Percentiles rank a stretch among this genome's conserved stretches.
phyloP scores from a whole-genome alignment of 1,139 yeast species.

The Kluyveromyces sp. region DNA sequence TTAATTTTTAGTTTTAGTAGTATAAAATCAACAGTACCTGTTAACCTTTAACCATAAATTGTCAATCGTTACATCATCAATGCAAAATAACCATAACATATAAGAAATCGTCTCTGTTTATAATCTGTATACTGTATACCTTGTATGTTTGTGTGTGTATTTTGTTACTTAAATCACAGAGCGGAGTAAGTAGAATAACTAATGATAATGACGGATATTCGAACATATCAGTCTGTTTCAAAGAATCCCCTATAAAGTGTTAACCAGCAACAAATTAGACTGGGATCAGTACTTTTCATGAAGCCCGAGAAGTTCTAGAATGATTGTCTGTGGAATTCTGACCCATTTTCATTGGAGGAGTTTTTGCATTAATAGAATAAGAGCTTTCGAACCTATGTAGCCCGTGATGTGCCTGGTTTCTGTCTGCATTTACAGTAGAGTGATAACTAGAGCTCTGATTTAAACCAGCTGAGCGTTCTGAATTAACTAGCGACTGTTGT shows the following conservation, averaged over 20 bases:
- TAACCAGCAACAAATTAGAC: conserved; percentile 1
- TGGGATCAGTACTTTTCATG: neutral
- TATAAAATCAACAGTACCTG: no score
- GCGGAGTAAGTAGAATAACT: no score
- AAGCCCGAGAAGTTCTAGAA: neutral
- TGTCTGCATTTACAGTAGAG: neutral
- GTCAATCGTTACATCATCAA: no score
- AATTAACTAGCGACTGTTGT: neutral
- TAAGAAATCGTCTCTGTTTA: no score
- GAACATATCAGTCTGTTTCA: no score
- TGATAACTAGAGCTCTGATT: neutral
- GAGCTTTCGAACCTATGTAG: conserved; percentile 5
- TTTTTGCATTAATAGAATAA: conserved; percentile 3
- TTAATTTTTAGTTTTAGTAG: no score
- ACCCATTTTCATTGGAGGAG: conserved; percentile 2
- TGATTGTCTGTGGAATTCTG: neutral
- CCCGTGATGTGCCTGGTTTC: neutral
- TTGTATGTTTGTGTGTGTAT: no score
- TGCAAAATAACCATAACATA: no score
- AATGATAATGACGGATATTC: no score
- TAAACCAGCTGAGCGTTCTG: neutral
- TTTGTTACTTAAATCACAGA: no score
- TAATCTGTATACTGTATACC: no score
- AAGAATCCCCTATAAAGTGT: neutral
- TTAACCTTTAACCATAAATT: no score